These are phyloP conservation scores for Aspergillus viridinutans DNA, from an alignment of 2,329 filamentous ascomycete genomes.

Conservation along the genomic window DNA sequence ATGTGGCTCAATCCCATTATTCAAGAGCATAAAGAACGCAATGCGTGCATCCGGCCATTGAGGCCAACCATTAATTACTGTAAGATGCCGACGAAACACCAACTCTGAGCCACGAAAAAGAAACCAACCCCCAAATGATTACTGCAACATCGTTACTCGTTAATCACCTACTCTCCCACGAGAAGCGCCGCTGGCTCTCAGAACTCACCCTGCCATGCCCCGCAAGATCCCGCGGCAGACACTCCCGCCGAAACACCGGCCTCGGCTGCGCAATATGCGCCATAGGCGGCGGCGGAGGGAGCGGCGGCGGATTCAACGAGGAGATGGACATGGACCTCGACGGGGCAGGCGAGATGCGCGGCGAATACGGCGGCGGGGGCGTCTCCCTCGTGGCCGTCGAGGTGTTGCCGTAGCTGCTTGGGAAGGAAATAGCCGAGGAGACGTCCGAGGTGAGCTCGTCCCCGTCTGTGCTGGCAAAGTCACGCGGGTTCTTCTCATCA, in stretches of 20 bases:
- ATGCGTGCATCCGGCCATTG: neutral
- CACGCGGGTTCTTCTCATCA: conserved; percentile 31
- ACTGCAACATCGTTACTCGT: neutral
- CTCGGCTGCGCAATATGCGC: conserved; percentile 27
- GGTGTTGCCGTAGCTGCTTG: conserved; percentile 43
- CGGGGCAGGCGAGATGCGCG: conserved; percentile 24
- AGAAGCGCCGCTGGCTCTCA: conserved; percentile 13
- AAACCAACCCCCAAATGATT: neutral
- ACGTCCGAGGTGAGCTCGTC: conserved; percentile 34
- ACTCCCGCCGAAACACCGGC: conserved; percentile 17
- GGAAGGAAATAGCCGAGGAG: conserved; percentile 40
- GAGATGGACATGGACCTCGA: conserved; percentile 33
- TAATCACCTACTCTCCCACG: conserved; percentile 25
- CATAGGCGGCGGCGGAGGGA: conserved; percentile 17
- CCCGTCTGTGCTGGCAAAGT: conserved; percentile 16
- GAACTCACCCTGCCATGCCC: conserved; percentile 1
- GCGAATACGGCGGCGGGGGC: conserved; percentile 40
- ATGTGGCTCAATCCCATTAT: neutral
- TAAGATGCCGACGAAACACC: neutral
- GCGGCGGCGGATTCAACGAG: conserved; percentile 12
- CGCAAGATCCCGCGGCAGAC: neutral
- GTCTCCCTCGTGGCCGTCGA: conserved; percentile 42
- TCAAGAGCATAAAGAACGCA: neutral
- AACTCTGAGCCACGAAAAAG: neutral
- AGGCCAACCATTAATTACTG: neutral